A percentile compares a stretch with the other conserved stretches of the same genome.
These are phyloP conservation scores for Brassica incana DNA, from an alignment of 345 rosid species.

Conservation along the genomic window DNA sequence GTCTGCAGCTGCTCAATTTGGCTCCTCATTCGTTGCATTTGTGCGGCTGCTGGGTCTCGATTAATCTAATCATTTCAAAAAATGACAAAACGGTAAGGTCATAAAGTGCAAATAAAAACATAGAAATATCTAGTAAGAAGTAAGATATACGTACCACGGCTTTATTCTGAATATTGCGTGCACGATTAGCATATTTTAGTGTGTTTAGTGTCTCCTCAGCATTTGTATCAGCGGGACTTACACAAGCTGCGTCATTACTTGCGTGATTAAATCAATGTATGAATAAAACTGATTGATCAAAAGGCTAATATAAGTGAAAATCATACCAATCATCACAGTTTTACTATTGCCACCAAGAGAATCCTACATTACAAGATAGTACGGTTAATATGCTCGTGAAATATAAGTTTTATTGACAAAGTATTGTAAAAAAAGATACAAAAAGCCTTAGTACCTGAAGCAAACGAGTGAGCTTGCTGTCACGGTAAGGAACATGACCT, in stretches of 20 bases:
- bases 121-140: conserved; percentile 12
- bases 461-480: conserved; percentile 98
- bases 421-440: not conserved
- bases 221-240: conserved; percentile 97
- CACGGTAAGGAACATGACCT: conserved; percentile 94
- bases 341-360: conserved; percentile 99
- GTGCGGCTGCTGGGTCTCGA: conserved; percentile 84
- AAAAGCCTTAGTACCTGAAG: conserved; percentile 56
- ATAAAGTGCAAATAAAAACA: not conserved
- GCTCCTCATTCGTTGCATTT: conserved; percentile 82
- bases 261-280: not conserved
- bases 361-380: conserved; percentile 54
- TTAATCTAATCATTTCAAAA: conserved; percentile 54
- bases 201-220: conserved; percentile 97
- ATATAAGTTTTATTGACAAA: conserved; percentile 1
- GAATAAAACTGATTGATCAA: not conserved
- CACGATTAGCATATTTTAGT: conserved; percentile 95
- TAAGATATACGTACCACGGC: conserved; percentile 66
- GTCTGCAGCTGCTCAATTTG: conserved; percentile 95
- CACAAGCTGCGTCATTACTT: conserved; percentile 65
- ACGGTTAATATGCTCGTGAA: not conserved
- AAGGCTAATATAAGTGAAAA: conserved; percentile 6
- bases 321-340: conserved; percentile 96
- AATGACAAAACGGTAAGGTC: not conserved
- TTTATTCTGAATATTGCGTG: conserved; percentile 95